A percentile compares a stretch with the other conserved stretches of the same genome.
Evolutionary conservation across 2,329 filamentous ascomycete species (phyloP).

Genomic region (Chrysoporthe cubensis): DNA sequence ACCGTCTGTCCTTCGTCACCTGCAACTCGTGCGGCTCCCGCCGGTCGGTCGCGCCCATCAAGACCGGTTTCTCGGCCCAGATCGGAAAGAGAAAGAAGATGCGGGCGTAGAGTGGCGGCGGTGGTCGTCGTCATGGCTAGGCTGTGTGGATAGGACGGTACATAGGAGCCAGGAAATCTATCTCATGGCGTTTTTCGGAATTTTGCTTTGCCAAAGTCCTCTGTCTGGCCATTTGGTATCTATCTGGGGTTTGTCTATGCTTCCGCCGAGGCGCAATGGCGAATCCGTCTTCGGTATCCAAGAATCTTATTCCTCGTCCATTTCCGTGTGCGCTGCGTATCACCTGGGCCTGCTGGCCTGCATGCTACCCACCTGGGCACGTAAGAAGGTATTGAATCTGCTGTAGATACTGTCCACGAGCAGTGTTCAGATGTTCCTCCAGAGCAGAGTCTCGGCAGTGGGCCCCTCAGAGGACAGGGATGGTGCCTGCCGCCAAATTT

Average conservation of each 20-base stretch:
- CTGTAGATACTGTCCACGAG: not conserved
- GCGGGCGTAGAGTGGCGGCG: slow-evolving; percentile 64
- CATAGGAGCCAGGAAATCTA: slow-evolving; percentile 20
- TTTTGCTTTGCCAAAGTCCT: not conserved
- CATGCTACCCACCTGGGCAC: not conserved
- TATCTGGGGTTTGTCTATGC: not conserved
- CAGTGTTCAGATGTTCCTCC: not conserved
- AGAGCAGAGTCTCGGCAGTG: not conserved
- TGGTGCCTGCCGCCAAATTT: slow-evolving; percentile 23
- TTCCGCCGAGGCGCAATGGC: not conserved
- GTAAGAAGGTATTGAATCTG: not conserved
- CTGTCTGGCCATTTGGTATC: not conserved
- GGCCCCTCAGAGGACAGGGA: slow-evolving; percentile 9
- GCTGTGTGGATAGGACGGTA: slow-evolving; percentile 11
- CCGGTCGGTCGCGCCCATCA: slow-evolving; percentile 94
- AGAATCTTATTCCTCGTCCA: not conserved
- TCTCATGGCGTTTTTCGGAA: slow-evolving; percentile 1
- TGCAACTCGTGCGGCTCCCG: slow-evolving; percentile 87
- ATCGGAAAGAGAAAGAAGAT: slow-evolving; percentile 98
- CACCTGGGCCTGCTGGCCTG: not conserved
- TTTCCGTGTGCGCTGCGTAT: not conserved
- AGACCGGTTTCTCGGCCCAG: slow-evolving; percentile 99
- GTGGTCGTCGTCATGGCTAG: slow-evolving; percentile 5
- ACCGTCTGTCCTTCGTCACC: slow-evolving; percentile 97
- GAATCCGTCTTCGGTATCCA: not conserved